Evolutionary conservation across 1,139 yeast genomes (phyloP), one percentile per base, ranked within the genome.

Genomic region (Blastobotrys capitulatus): DNA sequence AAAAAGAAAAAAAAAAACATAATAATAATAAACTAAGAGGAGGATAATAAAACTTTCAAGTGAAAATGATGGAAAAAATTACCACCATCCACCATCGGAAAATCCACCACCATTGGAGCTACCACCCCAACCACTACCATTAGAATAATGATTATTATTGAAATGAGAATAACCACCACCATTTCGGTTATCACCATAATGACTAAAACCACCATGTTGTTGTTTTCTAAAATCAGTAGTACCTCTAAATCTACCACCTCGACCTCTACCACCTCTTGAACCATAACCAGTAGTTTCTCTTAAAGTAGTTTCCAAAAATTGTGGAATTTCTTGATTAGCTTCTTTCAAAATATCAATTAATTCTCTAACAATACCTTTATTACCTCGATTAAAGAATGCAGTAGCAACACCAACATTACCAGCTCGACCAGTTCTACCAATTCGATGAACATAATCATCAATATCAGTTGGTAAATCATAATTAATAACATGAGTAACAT

Each of bases 391-490:
- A 75, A 92, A 88, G 78, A 92, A 92, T 50, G 98, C 95, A 60
- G 97, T 90, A 60, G 98, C 97, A 64, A 86, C 78, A 85, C 98
- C 98, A 58, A 86, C 83, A 76, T 92, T 92, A 79, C 98, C 98
- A 65, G 98, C 98, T 83, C 98, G 95, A 74, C 98, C 98, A 65
- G 98, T 92, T 84, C 98, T 94, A 79, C 98, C 98, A 68, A 92
- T 92, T 78, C 98, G 87, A 77, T 92, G 98, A 57, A 92, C 98
- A 69, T 92, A 92, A 73, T 92, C 98, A 72, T 92, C 98, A 66
- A 90, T 86, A 72, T 92, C 97, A 67, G 87, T 78, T 67, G 98
- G 98, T 70, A 92, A 79, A 69, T 92, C 98, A 69, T 84, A 92
- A 79, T 92, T 92, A 73, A 92, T 86, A 66, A 92, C 98, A 69